A percentile compares a stretch with the other conserved stretches of the same genome.
These are phyloP conservation scores for Aspergillus sclerotialis DNA, from an alignment of 2,329 filamentous ascomycete species.

Conservation along the genomic window DNA sequence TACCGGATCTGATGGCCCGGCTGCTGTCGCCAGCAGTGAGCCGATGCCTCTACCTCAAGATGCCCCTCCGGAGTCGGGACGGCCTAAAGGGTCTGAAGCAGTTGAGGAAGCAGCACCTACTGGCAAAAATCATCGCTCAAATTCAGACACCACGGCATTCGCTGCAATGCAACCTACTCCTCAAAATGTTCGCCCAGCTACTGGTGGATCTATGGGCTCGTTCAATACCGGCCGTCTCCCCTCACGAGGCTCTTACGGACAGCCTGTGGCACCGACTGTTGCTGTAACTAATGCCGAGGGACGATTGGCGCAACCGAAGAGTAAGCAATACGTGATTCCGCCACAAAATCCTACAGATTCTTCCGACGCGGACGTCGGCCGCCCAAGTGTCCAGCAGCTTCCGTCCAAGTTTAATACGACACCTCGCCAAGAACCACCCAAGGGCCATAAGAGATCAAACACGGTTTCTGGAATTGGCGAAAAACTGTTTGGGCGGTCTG, in stretches of 20 bases:
- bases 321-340: constrained; percentile 66
- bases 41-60: constrained; percentile 3
- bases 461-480: constrained; percentile 76
- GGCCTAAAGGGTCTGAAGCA: constrained; percentile 9
- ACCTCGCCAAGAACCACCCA: constrained; percentile 41
- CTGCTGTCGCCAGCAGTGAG: constrained; percentile 5
- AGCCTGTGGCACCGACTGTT: constrained; percentile 78
- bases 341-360: constrained; percentile 55
- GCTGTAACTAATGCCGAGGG: constrained; percentile 85
- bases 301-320: constrained; percentile 74
- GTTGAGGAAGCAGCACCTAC: constrained; percentile 32
- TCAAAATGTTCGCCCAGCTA: constrained; percentile 60
- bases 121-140: constrained; percentile 46
- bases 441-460: constrained; percentile 60
- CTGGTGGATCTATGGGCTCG: constrained; percentile 72
- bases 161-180: constrained; percentile 30
- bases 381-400: constrained; percentile 53
- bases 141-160: constrained; percentile 53
- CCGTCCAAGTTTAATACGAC: constrained; percentile 52
- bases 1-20: constrained; percentile 9
- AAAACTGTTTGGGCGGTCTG: constrained; percentile 76
- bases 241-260: constrained; percentile 74
- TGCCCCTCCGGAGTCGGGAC: constrained; percentile 3
- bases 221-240: constrained; percentile 55
- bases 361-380: constrained; percentile 50